Conservation (phyloP, 176 grass and related monocot species). For the Oryza nivara region DNA sequence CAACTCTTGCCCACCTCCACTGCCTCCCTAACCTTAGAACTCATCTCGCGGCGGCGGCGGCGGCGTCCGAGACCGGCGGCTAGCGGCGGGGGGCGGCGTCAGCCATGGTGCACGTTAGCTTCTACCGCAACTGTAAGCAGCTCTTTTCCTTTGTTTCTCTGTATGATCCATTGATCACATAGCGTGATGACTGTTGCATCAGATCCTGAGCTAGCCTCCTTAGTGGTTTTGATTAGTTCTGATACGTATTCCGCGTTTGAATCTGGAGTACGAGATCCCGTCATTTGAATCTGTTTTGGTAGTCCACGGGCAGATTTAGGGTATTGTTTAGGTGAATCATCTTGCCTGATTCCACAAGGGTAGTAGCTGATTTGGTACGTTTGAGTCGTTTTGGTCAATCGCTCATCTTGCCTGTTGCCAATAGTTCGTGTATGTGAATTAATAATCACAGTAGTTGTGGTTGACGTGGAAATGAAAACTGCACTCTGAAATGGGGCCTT, state of each 20-base stretch:
- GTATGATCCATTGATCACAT: not conserved
- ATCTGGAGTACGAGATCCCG: not conserved
- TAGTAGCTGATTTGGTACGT: not conserved
- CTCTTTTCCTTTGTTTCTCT: too few relatives aligned
- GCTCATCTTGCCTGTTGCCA: not conserved
- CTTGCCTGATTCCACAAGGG: not conserved
- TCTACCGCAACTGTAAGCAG: constrained; percentile 79
- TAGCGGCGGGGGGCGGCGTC: not conserved
- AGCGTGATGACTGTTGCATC: not conserved
- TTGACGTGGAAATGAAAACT: not conserved
- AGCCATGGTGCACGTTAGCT: constrained; percentile 64
- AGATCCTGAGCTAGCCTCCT: not conserved
- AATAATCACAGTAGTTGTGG: not conserved
- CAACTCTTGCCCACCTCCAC: not conserved
- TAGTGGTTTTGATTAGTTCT: too few relatives aligned
- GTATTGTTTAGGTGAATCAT: too few relatives aligned
- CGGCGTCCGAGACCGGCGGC: not conserved
- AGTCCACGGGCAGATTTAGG: not conserved
- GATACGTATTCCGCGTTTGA: not conserved
- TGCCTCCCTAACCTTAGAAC: constrained; percentile 5
- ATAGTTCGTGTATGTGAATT: not conserved
- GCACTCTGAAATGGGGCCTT: not conserved
- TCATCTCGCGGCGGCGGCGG: constrained; percentile 19
- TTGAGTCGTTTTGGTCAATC: not conserved
- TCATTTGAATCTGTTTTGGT: not conserved